phyloP scores from a whole-genome alignment of 345 rosid species.

The Lumnitzera racemosa region DNA sequence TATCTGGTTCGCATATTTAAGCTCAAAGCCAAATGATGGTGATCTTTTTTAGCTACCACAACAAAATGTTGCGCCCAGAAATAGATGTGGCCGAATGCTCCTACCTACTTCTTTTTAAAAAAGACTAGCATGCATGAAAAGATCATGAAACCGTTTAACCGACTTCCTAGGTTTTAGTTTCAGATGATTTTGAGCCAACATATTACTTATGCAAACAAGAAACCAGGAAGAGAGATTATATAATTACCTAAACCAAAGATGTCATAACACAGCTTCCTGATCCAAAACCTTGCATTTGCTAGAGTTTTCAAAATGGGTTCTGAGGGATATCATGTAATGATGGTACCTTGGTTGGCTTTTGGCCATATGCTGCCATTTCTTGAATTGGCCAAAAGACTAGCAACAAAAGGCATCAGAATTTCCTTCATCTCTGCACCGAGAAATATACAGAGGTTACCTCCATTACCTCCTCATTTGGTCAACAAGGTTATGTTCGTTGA shows the following conservation, averaged over 20 bases:
- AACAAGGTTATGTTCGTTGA: conserved; percentile 11
- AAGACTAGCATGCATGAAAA: too few species aligned
- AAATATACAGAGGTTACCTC: conserved; percentile 21
- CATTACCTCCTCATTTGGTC: conserved; percentile 2
- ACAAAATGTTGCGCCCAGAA: too few species aligned
- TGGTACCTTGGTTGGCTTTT: conserved; percentile 19
- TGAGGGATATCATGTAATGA: conserved; percentile 8
- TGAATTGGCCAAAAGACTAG: conserved; percentile 14
- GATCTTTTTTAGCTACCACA: too few species aligned
- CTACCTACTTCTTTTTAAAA: too few species aligned
- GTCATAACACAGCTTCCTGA: too few species aligned
- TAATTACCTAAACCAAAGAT: background rate
- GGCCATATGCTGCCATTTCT: conserved; percentile 19
- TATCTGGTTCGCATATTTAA: too few species aligned
- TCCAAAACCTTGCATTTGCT: background rate
- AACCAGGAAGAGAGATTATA: conserved; percentile 1
- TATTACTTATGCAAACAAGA: conserved; percentile 1
- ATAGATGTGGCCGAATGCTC: too few species aligned
- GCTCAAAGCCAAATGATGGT: too few species aligned
- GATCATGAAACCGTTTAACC: too few species aligned
- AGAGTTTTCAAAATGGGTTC: conserved; percentile 5
- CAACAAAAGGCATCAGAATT: conserved; percentile 14
- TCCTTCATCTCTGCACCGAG: conserved; percentile 18
- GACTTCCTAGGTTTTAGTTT: too few species aligned
- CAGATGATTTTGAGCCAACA: background rate